phyloP scores from a whole-genome alignment of 345 rosid species.

The Excoecaria cochinchinensis region DNA sequence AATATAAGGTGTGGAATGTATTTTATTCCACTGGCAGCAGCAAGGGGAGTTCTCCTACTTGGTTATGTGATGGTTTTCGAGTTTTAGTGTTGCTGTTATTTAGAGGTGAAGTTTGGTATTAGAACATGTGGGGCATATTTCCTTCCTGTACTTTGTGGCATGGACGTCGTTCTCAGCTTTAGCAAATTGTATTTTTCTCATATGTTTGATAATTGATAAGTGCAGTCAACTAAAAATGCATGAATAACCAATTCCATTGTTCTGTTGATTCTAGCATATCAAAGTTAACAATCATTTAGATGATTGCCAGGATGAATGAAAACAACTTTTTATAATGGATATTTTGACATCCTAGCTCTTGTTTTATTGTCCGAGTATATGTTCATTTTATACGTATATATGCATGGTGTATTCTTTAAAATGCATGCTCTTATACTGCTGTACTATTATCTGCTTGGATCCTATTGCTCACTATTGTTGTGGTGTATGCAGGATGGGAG shows the following conservation, averaged over 20 bases:
- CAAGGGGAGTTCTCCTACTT: not conserved
- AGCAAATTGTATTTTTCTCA: not conserved
- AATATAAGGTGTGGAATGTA: not conserved
- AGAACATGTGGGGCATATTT: not conserved
- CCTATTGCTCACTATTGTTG: not conserved
- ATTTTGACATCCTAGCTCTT: not conserved
- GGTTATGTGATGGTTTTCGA: not conserved
- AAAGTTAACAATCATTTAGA: not conserved
- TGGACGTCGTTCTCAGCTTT: not conserved
- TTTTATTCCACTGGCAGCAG: not conserved
- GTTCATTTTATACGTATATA: not conserved
- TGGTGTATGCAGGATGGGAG: slow-evolving; percentile 56
- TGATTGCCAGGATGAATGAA: not conserved
- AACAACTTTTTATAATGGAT: not conserved
- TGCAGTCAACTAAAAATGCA: not conserved
- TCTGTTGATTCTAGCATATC: not conserved
- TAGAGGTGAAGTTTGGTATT: not conserved
- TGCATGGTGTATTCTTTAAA: not conserved
- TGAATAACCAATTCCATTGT: not conserved
- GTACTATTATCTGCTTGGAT: not conserved
- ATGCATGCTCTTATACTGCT: not conserved
- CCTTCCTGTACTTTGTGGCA: not conserved
- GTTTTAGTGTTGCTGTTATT: not conserved
- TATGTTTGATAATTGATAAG: too few relatives aligned
- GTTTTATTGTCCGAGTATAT: not conserved